These are phyloP conservation scores for Xylogone sp. DNA, from an alignment of 2,329 filamentous ascomycete species.

Conservation along the genomic window DNA sequence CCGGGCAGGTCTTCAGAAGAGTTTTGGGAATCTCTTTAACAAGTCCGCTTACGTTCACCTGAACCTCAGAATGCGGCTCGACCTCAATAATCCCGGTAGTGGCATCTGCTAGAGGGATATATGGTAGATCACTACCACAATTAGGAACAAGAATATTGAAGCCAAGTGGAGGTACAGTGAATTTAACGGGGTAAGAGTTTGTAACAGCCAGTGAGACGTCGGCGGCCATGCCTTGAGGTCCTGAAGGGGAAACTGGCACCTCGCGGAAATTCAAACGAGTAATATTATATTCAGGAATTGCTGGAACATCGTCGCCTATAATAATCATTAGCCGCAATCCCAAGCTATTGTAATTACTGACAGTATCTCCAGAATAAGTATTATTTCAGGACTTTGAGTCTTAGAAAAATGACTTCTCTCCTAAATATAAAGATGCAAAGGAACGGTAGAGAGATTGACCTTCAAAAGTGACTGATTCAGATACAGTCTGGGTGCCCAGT, in stretches of 20 bases:
- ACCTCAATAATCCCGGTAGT: conserved; percentile 65
- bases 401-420: conserved; percentile 47
- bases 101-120: conserved; percentile 76
- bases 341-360: conserved; percentile 6
- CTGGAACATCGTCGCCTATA: conserved; percentile 65
- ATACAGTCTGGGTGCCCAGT: conserved; percentile 72
- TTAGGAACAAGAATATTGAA: conserved; percentile 85
- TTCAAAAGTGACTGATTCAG: conserved; percentile 75
- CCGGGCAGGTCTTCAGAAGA: conserved; percentile 70
- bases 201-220: conserved; percentile 69
- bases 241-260: conserved; percentile 45
- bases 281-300: conserved; percentile 78
- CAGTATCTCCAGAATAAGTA: no score
- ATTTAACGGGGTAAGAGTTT: conserved; percentile 75
- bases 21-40: conserved; percentile 70
- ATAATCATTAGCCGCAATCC: conserved; percentile 16
- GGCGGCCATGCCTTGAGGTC: conserved; percentile 64
- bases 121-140: conserved; percentile 66
- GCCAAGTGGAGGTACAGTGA: conserved; percentile 73
- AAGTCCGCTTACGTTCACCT: conserved; percentile 66
- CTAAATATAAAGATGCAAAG: conserved; percentile 58
- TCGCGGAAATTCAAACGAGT: conserved; percentile 77
- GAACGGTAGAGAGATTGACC: conserved; percentile 70
- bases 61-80: conserved; percentile 62
- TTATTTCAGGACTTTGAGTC: neutral